Evolutionary conservation across 2,329 filamentous ascomycete species (phyloP).

Genomic region (Colletotrichum gigasporum): DNA sequence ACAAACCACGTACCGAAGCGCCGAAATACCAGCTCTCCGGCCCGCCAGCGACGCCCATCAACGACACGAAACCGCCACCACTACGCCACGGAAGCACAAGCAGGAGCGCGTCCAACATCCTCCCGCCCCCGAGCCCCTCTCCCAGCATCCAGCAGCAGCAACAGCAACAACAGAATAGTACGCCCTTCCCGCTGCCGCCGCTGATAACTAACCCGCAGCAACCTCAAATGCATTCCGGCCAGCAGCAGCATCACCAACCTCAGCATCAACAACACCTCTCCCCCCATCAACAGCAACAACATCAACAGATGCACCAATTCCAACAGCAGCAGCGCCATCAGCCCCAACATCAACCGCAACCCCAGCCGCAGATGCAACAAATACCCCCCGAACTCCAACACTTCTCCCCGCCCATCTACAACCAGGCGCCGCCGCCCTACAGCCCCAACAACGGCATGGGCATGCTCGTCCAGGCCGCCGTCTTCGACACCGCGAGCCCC

Average conservation of each 20-base stretch:
- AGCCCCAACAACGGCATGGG: conserved; percentile 46
- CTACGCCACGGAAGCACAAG: conserved; percentile 16
- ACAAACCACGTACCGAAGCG: conserved; percentile 34
- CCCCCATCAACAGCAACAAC: background rate
- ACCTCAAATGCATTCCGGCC: background rate
- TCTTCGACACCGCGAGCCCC: conserved; percentile 46
- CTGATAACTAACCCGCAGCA: conserved; percentile 11
- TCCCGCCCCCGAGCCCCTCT: conserved; percentile 32
- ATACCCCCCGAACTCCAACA: conserved; percentile 24
- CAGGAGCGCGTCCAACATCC: conserved; percentile 32
- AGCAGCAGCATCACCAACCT: conserved; percentile 2
- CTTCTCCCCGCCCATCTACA: conserved; percentile 31
- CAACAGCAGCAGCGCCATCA: conserved; percentile 23
- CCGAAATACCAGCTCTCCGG: conserved; percentile 21
- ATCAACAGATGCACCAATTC: background rate
- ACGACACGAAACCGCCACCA: conserved; percentile 17
- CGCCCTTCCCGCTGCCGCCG: conserved; percentile 16
- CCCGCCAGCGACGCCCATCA: conserved; percentile 17
- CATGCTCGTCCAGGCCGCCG: conserved; percentile 49
- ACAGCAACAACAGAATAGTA: conserved; percentile 19
- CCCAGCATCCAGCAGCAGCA: conserved; percentile 24
- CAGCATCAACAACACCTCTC: conserved; percentile 15
- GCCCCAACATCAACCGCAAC: background rate
- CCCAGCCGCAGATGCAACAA: conserved; percentile 34
- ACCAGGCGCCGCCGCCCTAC: conserved; percentile 32